Evolutionary conservation across 2,329 filamentous ascomycete genomes (phyloP).

Genomic region (Cylindrodendrum hubeiense): DNA sequence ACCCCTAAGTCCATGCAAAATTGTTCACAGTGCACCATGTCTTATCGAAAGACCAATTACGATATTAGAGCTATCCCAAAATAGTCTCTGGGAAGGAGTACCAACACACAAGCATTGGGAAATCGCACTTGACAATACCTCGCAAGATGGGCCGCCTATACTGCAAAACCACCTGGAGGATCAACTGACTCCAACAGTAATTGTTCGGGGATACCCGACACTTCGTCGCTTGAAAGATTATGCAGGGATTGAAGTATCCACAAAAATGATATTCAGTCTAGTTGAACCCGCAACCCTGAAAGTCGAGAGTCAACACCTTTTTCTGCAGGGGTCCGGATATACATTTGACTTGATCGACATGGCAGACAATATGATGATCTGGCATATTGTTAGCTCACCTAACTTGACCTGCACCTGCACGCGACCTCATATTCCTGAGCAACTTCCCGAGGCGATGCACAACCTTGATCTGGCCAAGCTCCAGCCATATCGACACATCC

Average conservation of each 20-base stretch:
- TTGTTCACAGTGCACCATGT: background rate
- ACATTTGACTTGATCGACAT: background rate
- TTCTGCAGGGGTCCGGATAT: background rate
- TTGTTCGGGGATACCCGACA: slow-evolving; percentile 4
- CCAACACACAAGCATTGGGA: background rate
- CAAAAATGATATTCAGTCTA: background rate
- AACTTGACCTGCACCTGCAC: background rate
- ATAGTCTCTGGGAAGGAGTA: background rate
- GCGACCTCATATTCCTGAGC: background rate
- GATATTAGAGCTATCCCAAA: background rate
- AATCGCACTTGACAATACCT: background rate
- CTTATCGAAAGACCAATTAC: no score
- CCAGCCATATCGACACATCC: no score
- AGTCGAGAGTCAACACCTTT: background rate
- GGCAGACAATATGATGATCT: background rate
- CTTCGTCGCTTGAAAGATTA: background rate
- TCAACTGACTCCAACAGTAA: background rate
- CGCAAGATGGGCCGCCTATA: background rate
- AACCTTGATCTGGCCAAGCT: background rate
- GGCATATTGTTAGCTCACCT: background rate
- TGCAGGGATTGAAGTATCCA: background rate
- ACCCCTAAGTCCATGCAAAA: background rate
- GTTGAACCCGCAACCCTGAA: background rate
- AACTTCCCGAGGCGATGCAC: background rate
- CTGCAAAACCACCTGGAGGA: no score